A percentile compares a stretch with the other conserved stretches of the same genome.
Evolutionary conservation across 495 filamentous ascomycete genomes (phyloP).

Genomic region (Trichocladium uniseriatum): DNA sequence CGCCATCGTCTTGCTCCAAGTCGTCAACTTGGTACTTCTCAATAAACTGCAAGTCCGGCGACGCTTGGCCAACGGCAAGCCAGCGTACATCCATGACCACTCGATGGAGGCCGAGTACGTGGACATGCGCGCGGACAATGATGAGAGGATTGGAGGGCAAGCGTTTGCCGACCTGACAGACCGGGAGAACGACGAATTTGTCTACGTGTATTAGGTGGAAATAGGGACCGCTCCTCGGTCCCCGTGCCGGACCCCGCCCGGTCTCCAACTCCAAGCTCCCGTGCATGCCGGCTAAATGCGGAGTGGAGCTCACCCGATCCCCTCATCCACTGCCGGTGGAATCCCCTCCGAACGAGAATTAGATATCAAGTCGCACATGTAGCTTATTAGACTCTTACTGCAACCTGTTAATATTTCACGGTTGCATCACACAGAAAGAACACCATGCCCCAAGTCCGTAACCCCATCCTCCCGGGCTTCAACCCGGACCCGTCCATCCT

Average conservation of each 20-base stretch:
- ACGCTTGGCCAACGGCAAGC: slow-evolving; percentile 49
- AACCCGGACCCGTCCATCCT: slow-evolving; percentile 54
- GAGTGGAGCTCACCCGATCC: slow-evolving; percentile 13
- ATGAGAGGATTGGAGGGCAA: slow-evolving; percentile 22
- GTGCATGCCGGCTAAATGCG: slow-evolving; percentile 23
- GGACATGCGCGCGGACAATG: slow-evolving; percentile 8
- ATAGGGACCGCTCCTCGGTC: too few species aligned
- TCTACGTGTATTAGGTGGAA: slow-evolving; percentile 53
- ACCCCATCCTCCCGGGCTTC: slow-evolving; percentile 56
- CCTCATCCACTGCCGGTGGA: slow-evolving; percentile 4
- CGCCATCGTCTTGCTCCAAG: slow-evolving; percentile 42
- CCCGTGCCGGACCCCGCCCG: slow-evolving; percentile 2
- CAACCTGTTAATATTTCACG: too few species aligned
- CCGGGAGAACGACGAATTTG: slow-evolving; percentile 57
- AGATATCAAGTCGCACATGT: background rate
- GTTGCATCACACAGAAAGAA: too few species aligned
- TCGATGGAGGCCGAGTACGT: slow-evolving; percentile 43
- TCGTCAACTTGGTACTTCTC: slow-evolving; percentile 41
- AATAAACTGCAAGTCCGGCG: slow-evolving; percentile 45
- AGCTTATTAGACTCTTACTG: too few species aligned
- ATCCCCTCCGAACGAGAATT: too few species aligned
- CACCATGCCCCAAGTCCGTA: slow-evolving; percentile 39
- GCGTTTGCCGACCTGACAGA: slow-evolving; percentile 52
- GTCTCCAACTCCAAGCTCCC: background rate
- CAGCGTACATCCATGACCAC: slow-evolving; percentile 44